Base-by-base conservation (phyloP, 108 stramenopile species). In the Cyclotella cryptica region DNA sequence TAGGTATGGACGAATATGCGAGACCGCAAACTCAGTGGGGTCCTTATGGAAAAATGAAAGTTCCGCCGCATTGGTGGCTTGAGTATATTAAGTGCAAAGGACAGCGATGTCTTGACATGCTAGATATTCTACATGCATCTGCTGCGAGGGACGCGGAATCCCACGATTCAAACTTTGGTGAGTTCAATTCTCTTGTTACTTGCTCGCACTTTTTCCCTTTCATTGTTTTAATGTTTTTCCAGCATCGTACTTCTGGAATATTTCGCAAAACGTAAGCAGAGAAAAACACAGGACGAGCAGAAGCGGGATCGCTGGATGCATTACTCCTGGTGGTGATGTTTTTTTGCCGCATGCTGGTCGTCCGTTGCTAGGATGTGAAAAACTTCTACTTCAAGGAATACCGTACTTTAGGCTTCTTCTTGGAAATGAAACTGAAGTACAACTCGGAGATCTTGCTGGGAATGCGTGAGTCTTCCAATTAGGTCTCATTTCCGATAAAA, bases 371-470 rank as follows among this genome's bases (percentile, higher is more conserved):
- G 90, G 93, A 26, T 87, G 82, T 62, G 93, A 93, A 71, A 93
- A 93, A 75, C 86, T 91, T 0, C 69, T 93, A 12, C 64, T 93
- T 5, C 93, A 93, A 69, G 86, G 93, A 21, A 91, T 93, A 21
- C 93, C 93, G 14, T 93, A 78, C 63, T 93, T 87, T 22, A 76
- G 93, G 18, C 82, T 93, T 17, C 30, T 77, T 28, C 84, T 93
- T 19, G 89, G 87, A 19, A 85, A 88, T 27, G 93, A 93, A 79
- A 88, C 89, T 3, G 93, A 93, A 71, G 93, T 93, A 0, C 86
- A 93, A 40, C 80, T 93, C 9, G 84, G 85, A 27, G 93, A 93
- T 79, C 63, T 93, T 21, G 93, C 93, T 11, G 93, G 93, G 14
- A 93, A 93, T 74, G 93, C 93, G 49, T 51, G 8, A 18, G 49